Conservation (phyloP, 1,139 yeast species). For the Zygoascus hellenicus region DNA sequence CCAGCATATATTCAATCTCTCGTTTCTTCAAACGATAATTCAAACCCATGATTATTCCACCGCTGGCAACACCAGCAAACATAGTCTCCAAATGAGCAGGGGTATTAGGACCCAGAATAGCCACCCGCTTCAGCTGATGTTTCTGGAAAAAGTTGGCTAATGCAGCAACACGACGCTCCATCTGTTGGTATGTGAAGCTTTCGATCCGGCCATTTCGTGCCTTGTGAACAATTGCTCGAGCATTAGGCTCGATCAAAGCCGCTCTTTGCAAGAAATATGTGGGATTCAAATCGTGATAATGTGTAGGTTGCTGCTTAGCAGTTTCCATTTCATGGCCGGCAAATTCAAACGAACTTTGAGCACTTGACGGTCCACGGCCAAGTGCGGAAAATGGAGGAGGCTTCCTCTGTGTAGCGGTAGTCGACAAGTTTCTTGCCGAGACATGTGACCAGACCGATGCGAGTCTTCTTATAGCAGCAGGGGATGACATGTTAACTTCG, state of each 20-base stretch:
- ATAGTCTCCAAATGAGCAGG: constrained; percentile 37
- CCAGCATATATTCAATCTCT: constrained; percentile 33
- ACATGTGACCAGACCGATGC: background rate
- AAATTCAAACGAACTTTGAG: background rate
- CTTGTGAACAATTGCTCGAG: constrained; percentile 32
- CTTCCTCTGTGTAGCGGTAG: background rate
- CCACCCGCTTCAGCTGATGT: constrained; percentile 29
- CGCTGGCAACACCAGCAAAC: constrained; percentile 34
- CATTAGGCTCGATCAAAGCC: constrained; percentile 34
- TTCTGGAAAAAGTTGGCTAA: constrained; percentile 31
- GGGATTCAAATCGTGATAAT: constrained; percentile 34
- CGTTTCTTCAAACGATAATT: constrained; percentile 32
- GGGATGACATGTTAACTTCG: background rate
- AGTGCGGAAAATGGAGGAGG: background rate
- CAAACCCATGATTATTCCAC: constrained; percentile 34
- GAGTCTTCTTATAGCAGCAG: background rate
- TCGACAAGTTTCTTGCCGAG: background rate
- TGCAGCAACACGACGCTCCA: constrained; percentile 30
- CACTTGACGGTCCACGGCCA: background rate
- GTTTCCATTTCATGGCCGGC: background rate
- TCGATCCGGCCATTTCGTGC: constrained; percentile 24
- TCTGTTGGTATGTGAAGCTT: constrained; percentile 29
- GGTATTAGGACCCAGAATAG: constrained; percentile 36
- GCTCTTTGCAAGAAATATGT: constrained; percentile 34
- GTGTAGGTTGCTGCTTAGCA: constrained; percentile 5